These are phyloP conservation scores for Hibiscus syriacus DNA, from an alignment of 345 rosid genomes.

Conservation along the genomic window DNA sequence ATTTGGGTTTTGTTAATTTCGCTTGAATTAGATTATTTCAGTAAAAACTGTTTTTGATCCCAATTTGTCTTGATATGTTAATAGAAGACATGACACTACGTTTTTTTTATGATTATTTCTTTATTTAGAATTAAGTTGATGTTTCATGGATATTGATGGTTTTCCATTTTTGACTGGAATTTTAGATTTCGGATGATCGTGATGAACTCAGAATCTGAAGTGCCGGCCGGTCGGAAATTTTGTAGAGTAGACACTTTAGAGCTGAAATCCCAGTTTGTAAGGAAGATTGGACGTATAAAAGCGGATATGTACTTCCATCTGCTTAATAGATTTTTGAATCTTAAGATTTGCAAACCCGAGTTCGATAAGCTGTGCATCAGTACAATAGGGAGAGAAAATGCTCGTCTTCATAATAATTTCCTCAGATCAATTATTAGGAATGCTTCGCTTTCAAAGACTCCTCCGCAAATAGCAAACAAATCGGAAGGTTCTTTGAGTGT, in stretches of 20 bases:
- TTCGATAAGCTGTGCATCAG: slow-evolving; percentile 43
- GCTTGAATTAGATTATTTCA: slow-evolving; percentile 4
- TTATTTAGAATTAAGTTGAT: slow-evolving; percentile 1
- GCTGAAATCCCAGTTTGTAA: slow-evolving; percentile 43
- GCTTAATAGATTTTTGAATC: slow-evolving; percentile 40
- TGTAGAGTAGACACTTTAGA: slow-evolving; percentile 42
- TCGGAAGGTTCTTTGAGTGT: slow-evolving; percentile 13
- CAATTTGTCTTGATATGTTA: slow-evolving; percentile 22
- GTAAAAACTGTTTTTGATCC: slow-evolving; percentile 9
- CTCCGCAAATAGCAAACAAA: slow-evolving; percentile 30
- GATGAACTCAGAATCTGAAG: slow-evolving; percentile 9
- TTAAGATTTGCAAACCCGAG: slow-evolving; percentile 43
- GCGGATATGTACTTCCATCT: slow-evolving; percentile 47
- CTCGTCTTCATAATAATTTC: slow-evolving; percentile 51
- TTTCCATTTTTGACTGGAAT: slow-evolving; percentile 1
- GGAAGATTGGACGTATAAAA: slow-evolving; percentile 52
- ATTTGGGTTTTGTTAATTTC: slow-evolving; percentile 23
- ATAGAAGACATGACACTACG: slow-evolving; percentile 12
- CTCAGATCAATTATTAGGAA: slow-evolving; percentile 50
- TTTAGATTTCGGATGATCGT: background rate
- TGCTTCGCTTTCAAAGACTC: slow-evolving; percentile 40
- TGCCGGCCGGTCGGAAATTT: slow-evolving; percentile 39
- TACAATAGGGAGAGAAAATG: slow-evolving; percentile 49
- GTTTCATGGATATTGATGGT: background rate
- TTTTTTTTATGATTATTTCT: background rate